A percentile compares a stretch with the other conserved stretches of the same genome.
Evolutionary conservation across 441 rosid genomes (phyloP).

Genomic region (Arabidopsis lyrata): DNA sequence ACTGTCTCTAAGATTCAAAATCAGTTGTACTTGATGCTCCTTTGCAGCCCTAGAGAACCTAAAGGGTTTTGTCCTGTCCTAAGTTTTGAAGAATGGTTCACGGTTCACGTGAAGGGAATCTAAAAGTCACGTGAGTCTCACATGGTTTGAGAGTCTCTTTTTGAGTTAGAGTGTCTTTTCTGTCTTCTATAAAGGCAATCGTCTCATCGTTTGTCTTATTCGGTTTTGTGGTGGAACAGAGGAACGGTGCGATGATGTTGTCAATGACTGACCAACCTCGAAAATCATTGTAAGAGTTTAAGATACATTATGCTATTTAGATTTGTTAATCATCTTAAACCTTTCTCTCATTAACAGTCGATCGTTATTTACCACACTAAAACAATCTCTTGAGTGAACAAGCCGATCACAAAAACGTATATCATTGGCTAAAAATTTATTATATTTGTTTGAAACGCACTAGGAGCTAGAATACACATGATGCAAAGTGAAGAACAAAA

Average conservation of each 20-base stretch:
- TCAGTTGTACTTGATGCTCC: constrained; percentile 4
- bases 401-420: background rate
- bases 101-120: background rate
- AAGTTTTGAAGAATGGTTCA: background rate
- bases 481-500: background rate
- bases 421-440: background rate
- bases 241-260: background rate
- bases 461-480: background rate
- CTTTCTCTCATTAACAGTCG: background rate
- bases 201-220: background rate
- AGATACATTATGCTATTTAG: background rate
- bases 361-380: background rate
- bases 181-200: background rate
- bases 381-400: background rate
- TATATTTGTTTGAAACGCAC: background rate
- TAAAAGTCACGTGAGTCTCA: background rate
- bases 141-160: background rate
- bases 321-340: background rate
- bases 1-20: background rate
- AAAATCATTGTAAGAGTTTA: background rate
- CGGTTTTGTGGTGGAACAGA: background rate
- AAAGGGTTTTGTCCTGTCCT: background rate
- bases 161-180: no score
- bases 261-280: background rate
- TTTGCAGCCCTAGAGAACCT: background rate